Conservation (phyloP, 495 filamentous ascomycete genomes). For the Aspergillus diversus region DNA sequence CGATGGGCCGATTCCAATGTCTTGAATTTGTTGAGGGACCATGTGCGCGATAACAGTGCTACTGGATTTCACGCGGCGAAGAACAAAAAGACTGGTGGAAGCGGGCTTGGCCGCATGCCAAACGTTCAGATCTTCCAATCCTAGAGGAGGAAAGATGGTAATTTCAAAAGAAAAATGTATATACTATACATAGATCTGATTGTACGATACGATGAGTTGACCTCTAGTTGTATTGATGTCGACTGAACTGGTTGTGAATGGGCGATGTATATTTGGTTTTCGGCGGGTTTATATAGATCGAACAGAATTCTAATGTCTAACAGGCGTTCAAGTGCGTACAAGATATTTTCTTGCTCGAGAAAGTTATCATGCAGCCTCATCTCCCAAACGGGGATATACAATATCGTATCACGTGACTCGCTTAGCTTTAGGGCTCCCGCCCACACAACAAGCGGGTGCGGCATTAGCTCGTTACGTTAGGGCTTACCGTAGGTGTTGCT, state of each 20-base stretch:
- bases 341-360: too few species aligned
- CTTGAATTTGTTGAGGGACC: slow-evolving; percentile 71
- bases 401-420: slow-evolving; percentile 31
- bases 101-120: slow-evolving; percentile 56
- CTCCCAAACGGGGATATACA: slow-evolving; percentile 1
- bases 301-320: too few species aligned
- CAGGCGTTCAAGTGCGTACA: too few species aligned
- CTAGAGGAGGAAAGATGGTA: slow-evolving; percentile 9
- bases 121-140: slow-evolving; percentile 55
- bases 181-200: neutral
- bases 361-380: too few species aligned
- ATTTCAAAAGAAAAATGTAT: too few species aligned
- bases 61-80: slow-evolving; percentile 54
- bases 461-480: slow-evolving; percentile 42
- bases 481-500: slow-evolving; percentile 40
- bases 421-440: slow-evolving; percentile 46
- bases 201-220: slow-evolving; percentile 5
- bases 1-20: slow-evolving; percentile 86
- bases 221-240: neutral
- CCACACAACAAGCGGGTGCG: slow-evolving; percentile 37
- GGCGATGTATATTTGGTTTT: slow-evolving; percentile 6
- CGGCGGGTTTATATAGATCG: neutral
- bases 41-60: slow-evolving; percentile 69
- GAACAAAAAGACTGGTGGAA: slow-evolving; percentile 49
- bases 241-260: neutral